These are phyloP conservation scores for Lachancea fermentati DNA, from an alignment of 805 yeast species.

Conservation along the genomic window DNA sequence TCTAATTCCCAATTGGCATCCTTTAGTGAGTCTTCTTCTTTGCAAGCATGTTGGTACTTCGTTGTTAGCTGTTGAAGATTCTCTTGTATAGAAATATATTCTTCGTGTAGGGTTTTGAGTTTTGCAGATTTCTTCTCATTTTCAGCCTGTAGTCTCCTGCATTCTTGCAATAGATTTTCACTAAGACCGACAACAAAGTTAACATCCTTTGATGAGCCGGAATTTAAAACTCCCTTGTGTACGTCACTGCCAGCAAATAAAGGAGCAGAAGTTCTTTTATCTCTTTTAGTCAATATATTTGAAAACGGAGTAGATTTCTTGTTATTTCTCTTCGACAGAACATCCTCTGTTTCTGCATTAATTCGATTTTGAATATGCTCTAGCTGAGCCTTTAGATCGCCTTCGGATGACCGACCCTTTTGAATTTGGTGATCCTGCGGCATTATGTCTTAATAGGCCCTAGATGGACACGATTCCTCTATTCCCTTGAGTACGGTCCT, in stretches of 20 bases:
- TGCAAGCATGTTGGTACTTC: slow-evolving; percentile 13
- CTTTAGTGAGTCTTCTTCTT: slow-evolving; percentile 43
- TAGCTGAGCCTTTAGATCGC: slow-evolving; percentile 16
- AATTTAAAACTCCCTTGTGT: slow-evolving; percentile 25
- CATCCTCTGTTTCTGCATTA: slow-evolving; percentile 13
- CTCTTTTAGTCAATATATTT: slow-evolving; percentile 9
- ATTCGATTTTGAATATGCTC: slow-evolving; percentile 21
- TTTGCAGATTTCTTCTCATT: slow-evolving; percentile 42
- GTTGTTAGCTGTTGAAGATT: slow-evolving; percentile 16
- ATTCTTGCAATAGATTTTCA: slow-evolving; percentile 64
- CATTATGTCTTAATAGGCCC: too few species aligned
- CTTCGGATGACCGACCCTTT: not conserved
- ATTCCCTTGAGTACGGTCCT: too few species aligned
- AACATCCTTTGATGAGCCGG: slow-evolving; percentile 49
- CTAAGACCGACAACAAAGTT: slow-evolving; percentile 69
- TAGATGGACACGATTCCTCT: too few species aligned
- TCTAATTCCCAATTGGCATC: slow-evolving; percentile 67
- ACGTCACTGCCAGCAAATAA: slow-evolving; percentile 22
- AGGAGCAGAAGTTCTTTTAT: slow-evolving; percentile 15
- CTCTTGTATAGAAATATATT: slow-evolving; percentile 32
- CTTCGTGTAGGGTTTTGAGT: slow-evolving; percentile 40
- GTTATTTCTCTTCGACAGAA: slow-evolving; percentile 3
- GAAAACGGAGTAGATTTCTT: slow-evolving; percentile 8
- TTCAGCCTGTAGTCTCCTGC: slow-evolving; percentile 65
- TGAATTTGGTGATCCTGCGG: not conserved